A percentile compares a stretch with the other conserved stretches of the same genome.
These are phyloP conservation scores for Cercospora sesami DNA, from an alignment of 2,329 filamentous ascomycete genomes.

Conservation along the genomic window DNA sequence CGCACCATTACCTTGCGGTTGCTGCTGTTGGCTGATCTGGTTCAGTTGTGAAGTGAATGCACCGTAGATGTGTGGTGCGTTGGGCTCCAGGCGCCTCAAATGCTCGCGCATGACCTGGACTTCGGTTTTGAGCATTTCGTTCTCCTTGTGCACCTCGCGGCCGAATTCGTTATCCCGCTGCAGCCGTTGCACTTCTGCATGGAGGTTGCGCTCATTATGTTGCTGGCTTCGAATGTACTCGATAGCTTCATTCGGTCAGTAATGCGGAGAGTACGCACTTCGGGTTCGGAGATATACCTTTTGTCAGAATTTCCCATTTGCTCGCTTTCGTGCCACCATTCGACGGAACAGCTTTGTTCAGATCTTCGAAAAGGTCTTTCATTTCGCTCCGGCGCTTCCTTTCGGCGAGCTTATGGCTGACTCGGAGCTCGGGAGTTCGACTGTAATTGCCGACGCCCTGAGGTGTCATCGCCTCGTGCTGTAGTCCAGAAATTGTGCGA, in stretches of 20 bases:
- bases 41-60: constrained; percentile 47
- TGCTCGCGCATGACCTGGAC: constrained; percentile 49
- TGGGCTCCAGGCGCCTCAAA: constrained; percentile 49
- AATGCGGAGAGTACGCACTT: background rate
- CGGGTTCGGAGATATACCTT: constrained; percentile 58
- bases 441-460: constrained; percentile 73
- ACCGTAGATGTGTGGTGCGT: constrained; percentile 50
- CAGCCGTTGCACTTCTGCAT: constrained; percentile 44
- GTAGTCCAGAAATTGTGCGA: constrained; percentile 66
- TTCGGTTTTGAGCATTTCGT: constrained; percentile 50
- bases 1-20: constrained; percentile 37
- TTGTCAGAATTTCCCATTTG: constrained; percentile 86
- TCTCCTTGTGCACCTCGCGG: constrained; percentile 50
- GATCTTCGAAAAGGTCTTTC: constrained; percentile 81
- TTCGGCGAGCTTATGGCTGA: constrained; percentile 83
- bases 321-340: constrained; percentile 81
- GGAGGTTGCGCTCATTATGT: constrained; percentile 42
- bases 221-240: constrained; percentile 50
- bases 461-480: constrained; percentile 56
- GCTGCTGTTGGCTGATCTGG: constrained; percentile 36
- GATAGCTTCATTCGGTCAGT: constrained; percentile 43
- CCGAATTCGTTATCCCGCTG: constrained; percentile 47
- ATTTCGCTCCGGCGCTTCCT: constrained; percentile 82
- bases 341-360: constrained; percentile 75
- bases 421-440: constrained; percentile 74